These are phyloP conservation scores for Eutrema japonicum DNA, from an alignment of 345 rosid species.

Conservation along the genomic window DNA sequence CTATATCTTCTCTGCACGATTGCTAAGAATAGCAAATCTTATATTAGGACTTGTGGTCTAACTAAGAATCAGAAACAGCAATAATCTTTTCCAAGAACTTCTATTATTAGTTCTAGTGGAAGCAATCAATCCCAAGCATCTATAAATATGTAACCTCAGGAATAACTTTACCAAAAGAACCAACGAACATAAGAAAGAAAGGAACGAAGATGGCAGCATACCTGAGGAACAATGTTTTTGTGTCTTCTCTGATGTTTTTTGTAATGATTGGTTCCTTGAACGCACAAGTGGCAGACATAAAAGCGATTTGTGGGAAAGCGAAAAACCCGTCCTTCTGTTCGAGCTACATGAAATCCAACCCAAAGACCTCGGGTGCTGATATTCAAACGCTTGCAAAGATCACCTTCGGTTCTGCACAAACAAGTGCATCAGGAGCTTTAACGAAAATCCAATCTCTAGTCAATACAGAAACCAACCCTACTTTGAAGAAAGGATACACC, in stretches of 20 bases:
- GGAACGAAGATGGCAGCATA: conserved; percentile 35
- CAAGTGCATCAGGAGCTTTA: conserved; percentile 30
- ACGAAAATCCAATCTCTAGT: conserved; percentile 13
- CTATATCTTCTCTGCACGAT: background rate
- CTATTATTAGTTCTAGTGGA: conserved; percentile 20
- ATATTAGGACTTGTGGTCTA: conserved; percentile 32
- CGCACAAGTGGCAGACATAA: conserved; percentile 29
- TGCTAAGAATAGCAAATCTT: conserved; percentile 36
- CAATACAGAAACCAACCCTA: conserved; percentile 15
- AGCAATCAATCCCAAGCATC: conserved; percentile 10
- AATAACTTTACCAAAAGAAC: conserved; percentile 5
- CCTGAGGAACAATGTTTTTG: conserved; percentile 17
- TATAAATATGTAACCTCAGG: conserved; percentile 12
- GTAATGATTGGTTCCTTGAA: conserved; percentile 23
- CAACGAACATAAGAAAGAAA: conserved; percentile 11
- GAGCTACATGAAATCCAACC: conserved; percentile 33
- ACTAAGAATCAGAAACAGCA: conserved; percentile 32
- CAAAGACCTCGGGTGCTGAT: conserved; percentile 29
- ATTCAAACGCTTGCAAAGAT: conserved; percentile 27
- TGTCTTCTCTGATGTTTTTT: conserved; percentile 28
- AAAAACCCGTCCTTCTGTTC: conserved; percentile 33
- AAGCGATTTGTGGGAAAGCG: conserved; percentile 31
- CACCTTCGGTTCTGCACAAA: conserved; percentile 34
- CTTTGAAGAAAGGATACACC: conserved; percentile 30
- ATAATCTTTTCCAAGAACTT: conserved; percentile 21